phyloP scores from a whole-genome alignment of 1,139 yeast genomes.

The Suhomyces ambrosiae region DNA sequence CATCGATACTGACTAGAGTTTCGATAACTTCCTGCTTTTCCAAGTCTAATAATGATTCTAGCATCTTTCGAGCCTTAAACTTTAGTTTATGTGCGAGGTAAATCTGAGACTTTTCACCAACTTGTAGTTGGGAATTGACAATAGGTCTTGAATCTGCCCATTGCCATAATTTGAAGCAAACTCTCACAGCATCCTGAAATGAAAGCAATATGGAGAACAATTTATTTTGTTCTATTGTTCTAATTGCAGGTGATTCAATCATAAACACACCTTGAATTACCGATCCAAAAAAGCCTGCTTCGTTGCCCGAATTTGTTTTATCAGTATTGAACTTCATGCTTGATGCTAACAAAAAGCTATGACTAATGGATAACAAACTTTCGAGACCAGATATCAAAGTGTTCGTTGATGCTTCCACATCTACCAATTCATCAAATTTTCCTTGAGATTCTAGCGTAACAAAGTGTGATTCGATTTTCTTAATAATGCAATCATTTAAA shows the following conservation, averaged over 20 bases:
- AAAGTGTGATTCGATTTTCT: constrained; percentile 45
- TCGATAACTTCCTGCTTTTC: constrained; percentile 79
- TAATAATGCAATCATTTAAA: constrained; percentile 52
- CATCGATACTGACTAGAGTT: constrained; percentile 50
- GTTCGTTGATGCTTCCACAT: constrained; percentile 50
- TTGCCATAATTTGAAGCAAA: constrained; percentile 67
- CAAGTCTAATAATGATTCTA: constrained; percentile 67
- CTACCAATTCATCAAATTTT: constrained; percentile 27
- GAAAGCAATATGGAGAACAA: constrained; percentile 60
- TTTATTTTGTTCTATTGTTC: constrained; percentile 56
- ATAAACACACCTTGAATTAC: constrained; percentile 88
- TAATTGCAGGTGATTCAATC: constrained; percentile 66
- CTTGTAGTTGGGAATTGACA: constrained; percentile 6
- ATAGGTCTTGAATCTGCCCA: constrained; percentile 63
- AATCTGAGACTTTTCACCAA: constrained; percentile 49
- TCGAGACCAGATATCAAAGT: constrained; percentile 67
- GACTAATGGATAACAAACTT: constrained; percentile 61
- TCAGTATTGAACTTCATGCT: constrained; percentile 26
- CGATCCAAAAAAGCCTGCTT: constrained; percentile 66
- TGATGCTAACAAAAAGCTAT: constrained; percentile 51
- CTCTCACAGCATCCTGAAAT: constrained; percentile 59
- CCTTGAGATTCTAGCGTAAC: constrained; percentile 17
- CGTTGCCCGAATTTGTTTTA: constrained; percentile 22
- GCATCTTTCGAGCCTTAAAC: constrained; percentile 66
- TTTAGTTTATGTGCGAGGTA: constrained; percentile 68